Evolutionary conservation across 768 basidiomycete species (phyloP).

Genomic region (Suillus tomentosus): DNA sequence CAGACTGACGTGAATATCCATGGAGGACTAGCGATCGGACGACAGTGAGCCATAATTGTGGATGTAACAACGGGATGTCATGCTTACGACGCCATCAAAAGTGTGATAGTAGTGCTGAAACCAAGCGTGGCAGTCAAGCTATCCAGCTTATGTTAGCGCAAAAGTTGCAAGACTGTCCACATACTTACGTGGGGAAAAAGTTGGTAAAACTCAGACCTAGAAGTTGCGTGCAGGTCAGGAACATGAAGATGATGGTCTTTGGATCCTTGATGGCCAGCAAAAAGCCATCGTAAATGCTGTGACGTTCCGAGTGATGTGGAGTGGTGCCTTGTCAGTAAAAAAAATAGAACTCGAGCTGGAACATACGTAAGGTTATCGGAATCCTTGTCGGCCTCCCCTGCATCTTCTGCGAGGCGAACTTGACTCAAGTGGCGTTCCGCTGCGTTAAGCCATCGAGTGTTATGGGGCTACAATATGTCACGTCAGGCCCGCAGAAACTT

Average conservation of each 20-base stretch:
- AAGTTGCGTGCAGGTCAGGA: slow-evolving; percentile 52
- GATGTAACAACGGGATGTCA: neutral
- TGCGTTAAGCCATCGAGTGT: slow-evolving; percentile 59
- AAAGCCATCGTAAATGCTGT: slow-evolving; percentile 52
- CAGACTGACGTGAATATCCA: slow-evolving; percentile 59
- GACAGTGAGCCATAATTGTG: neutral
- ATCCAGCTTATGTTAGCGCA: neutral
- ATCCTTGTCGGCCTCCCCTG: slow-evolving; percentile 66
- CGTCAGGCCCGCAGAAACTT: neutral
- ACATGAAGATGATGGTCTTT: slow-evolving; percentile 53
- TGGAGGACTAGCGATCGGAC: slow-evolving; percentile 47
- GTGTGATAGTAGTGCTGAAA: slow-evolving; percentile 56
- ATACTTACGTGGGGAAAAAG: slow-evolving; percentile 55
- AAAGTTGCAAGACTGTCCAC: neutral
- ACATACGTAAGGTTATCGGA: slow-evolving; percentile 19
- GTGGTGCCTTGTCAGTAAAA: neutral
- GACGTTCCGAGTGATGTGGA: neutral
- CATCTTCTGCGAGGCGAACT: slow-evolving; percentile 68
- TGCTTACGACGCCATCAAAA: slow-evolving; percentile 64
- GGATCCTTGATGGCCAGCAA: slow-evolving; percentile 57
- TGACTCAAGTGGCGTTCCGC: slow-evolving; percentile 62
- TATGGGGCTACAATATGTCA: slow-evolving; percentile 48
- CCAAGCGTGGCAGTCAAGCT: slow-evolving; percentile 63
- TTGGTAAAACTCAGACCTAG: slow-evolving; percentile 61
- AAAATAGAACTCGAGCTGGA: neutral